Conservation (phyloP, 768 basidiomycete genomes). For the Clitopilus passeckerianus region DNA sequence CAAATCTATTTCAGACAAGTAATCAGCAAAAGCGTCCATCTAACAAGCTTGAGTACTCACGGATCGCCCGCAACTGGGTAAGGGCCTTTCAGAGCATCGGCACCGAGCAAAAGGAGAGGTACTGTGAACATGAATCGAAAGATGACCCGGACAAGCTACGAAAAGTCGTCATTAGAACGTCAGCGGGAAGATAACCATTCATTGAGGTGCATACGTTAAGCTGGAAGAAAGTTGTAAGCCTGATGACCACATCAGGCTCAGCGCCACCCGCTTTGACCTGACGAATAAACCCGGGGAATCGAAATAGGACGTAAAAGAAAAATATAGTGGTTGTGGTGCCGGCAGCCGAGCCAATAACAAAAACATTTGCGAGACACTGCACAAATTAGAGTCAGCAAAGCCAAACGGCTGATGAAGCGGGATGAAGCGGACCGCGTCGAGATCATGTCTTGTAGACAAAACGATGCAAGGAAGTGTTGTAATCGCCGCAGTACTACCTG, state of each 20-base stretch:
- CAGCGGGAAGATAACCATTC: not conserved
- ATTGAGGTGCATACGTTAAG: slow-evolving; percentile 55
- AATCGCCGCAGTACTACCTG: slow-evolving; percentile 61
- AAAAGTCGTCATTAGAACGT: not conserved
- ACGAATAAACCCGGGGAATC: slow-evolving; percentile 67
- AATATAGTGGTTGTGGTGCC: slow-evolving; percentile 62
- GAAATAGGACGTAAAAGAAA: slow-evolving; percentile 67
- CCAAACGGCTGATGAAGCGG: not conserved
- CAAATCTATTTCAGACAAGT: slow-evolving; percentile 37
- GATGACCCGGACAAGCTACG: slow-evolving; percentile 61
- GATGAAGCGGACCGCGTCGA: slow-evolving; percentile 45
- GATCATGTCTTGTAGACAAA: slow-evolving; percentile 49
- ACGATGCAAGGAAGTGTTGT: slow-evolving; percentile 71
- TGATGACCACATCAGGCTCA: slow-evolving; percentile 66
- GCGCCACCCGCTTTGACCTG: slow-evolving; percentile 72
- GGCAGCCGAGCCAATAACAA: slow-evolving; percentile 63
- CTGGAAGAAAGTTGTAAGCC: slow-evolving; percentile 71
- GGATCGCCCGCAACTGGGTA: slow-evolving; percentile 46
- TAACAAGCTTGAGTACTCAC: slow-evolving; percentile 35
- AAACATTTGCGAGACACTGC: slow-evolving; percentile 75
- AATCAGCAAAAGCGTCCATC: slow-evolving; percentile 11
- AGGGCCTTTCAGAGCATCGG: slow-evolving; percentile 54
- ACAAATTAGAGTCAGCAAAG: slow-evolving; percentile 7
- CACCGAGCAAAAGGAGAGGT: slow-evolving; percentile 60
- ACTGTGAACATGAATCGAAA: slow-evolving; percentile 74